Percentiles rank a stretch among this genome's conserved stretches.
Evolutionary conservation across 805 yeast genomes (phyloP).

Genomic region (Pichia rugopelliculosa): DNA sequence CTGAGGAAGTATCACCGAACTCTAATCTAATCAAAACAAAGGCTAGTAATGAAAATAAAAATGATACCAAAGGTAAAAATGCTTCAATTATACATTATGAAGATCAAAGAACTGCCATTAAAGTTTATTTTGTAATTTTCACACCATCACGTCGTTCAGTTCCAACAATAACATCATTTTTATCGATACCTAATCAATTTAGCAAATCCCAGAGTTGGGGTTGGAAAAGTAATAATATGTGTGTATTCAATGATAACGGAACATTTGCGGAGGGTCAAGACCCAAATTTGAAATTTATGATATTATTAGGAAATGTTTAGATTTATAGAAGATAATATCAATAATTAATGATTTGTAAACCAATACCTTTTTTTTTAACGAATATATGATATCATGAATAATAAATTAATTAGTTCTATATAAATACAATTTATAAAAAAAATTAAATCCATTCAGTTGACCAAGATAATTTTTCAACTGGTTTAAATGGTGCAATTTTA

Average conservation of each 20-base stretch:
- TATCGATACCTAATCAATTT: conserved; percentile 49
- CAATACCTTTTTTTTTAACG: no score
- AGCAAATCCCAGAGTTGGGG: conserved; percentile 55
- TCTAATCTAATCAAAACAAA: no score
- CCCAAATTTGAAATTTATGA: conserved; percentile 40
- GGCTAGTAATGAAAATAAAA: background rate
- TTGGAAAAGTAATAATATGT: conserved; percentile 51
- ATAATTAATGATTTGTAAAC: background rate
- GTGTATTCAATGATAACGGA: conserved; percentile 43
- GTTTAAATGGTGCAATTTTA: conserved; percentile 75
- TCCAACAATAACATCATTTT: conserved; percentile 42
- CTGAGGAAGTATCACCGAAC: conserved; percentile 7
- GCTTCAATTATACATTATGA: conserved; percentile 26
- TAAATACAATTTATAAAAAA: no score
- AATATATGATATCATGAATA: no score
- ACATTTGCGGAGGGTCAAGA: conserved; percentile 37
- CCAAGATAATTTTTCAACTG: conserved; percentile 73
- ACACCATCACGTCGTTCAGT: conserved; percentile 43
- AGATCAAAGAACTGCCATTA: conserved; percentile 38
- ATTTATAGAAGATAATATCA: background rate
- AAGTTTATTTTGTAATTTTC: conserved; percentile 46
- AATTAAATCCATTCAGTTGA: conserved; percentile 57
- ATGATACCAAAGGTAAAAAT: background rate
- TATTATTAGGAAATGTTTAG: conserved; percentile 39
- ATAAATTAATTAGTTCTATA: no score